Percentiles rank a stretch among this genome's conserved stretches.
These are phyloP conservation scores for Cryphonectria naterciae DNA, from an alignment of 2,329 filamentous ascomycete species.

Conservation along the genomic window DNA sequence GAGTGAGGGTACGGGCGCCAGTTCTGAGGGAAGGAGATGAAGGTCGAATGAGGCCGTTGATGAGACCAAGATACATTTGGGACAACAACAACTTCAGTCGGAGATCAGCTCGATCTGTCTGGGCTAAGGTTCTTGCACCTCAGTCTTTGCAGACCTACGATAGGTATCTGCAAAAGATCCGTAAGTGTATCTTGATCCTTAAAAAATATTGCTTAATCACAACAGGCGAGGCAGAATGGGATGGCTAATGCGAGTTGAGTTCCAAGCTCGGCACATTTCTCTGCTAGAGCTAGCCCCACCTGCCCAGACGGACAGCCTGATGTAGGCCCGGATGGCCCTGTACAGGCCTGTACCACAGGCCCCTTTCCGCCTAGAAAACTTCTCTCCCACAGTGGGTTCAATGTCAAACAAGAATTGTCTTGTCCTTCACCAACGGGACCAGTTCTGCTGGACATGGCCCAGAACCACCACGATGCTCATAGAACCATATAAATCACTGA, in stretches of 20 bases:
- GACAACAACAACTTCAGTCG: not conserved
- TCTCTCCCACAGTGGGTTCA: not conserved
- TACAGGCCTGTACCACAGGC: not conserved
- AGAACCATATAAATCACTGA: not conserved
- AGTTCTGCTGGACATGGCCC: too few relatives aligned
- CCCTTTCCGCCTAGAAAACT: not conserved
- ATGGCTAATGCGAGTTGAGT: not conserved
- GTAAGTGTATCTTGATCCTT: not conserved
- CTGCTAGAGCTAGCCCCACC: not conserved
- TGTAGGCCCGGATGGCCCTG: not conserved
- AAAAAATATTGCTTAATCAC: not conserved
- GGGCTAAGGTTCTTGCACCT: slow-evolving; percentile 3
- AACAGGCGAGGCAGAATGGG: not conserved
- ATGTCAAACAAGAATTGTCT: too few relatives aligned
- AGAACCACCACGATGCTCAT: not conserved
- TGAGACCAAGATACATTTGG: slow-evolving; percentile 18
- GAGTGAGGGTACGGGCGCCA: not conserved
- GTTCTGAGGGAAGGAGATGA: not conserved
- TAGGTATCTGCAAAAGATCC: not conserved
- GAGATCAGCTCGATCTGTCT: not conserved
- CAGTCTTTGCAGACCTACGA: not conserved
- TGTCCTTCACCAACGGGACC: too few relatives aligned
- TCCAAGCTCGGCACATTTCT: not conserved
- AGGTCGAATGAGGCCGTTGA: slow-evolving; percentile 12
- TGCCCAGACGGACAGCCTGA: not conserved